These are phyloP conservation scores for Xylaria polymorpha DNA, from an alignment of 2,329 filamentous ascomycete genomes.

Conservation along the genomic window DNA sequence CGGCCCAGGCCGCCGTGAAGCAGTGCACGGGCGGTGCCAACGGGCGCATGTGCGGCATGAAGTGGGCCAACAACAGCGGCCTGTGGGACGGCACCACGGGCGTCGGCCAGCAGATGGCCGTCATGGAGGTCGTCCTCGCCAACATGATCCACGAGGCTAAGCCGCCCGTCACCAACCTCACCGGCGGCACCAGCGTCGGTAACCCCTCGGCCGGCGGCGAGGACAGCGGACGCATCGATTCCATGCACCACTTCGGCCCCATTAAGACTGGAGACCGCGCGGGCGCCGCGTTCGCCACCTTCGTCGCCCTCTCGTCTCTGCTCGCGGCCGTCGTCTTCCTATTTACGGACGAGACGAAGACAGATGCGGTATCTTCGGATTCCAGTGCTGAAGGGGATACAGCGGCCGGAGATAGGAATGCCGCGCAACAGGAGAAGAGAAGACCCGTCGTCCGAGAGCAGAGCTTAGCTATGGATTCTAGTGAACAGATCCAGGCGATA, in stretches of 20 bases:
- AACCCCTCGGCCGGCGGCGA: slow-evolving; percentile 59
- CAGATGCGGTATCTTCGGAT: slow-evolving; percentile 21
- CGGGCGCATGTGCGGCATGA: slow-evolving; percentile 68
- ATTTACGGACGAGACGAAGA: slow-evolving; percentile 59
- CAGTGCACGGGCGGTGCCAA: slow-evolving; percentile 69
- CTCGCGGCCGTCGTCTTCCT: slow-evolving; percentile 64
- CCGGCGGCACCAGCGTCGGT: slow-evolving; percentile 63
- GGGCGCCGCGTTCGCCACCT: slow-evolving; percentile 74
- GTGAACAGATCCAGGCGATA: not conserved
- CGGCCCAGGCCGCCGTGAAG: slow-evolving; percentile 66
- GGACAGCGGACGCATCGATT: slow-evolving; percentile 56
- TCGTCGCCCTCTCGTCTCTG: slow-evolving; percentile 65
- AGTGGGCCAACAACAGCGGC: slow-evolving; percentile 64
- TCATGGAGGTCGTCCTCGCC: slow-evolving; percentile 72
- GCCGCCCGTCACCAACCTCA: slow-evolving; percentile 54
- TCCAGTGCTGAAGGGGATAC: not conserved
- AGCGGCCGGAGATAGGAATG: not conserved
- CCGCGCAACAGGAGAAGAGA: slow-evolving; percentile 9
- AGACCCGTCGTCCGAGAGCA: slow-evolving; percentile 14
- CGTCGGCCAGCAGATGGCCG: slow-evolving; percentile 78
- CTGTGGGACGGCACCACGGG: slow-evolving; percentile 70
- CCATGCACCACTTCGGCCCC: slow-evolving; percentile 45
- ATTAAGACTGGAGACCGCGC: slow-evolving; percentile 72
- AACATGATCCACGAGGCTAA: slow-evolving; percentile 64
- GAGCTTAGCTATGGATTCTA: not conserved